These are phyloP conservation scores for Malania oleifera DNA, from an alignment of 164 flowering plant species.

Conservation along the genomic window DNA sequence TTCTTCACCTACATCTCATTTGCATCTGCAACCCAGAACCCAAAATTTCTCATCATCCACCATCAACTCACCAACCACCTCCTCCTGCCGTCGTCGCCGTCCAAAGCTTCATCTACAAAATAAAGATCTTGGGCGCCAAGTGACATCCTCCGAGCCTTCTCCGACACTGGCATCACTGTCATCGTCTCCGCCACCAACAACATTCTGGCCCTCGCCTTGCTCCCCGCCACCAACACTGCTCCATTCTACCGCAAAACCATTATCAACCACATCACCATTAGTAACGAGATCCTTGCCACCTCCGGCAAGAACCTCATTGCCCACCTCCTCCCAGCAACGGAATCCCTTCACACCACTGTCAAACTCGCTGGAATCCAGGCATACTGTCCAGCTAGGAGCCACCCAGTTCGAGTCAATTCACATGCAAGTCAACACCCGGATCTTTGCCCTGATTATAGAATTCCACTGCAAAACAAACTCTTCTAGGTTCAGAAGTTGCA, in stretches of 20 bases:
- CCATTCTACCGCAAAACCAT: constrained; percentile 32
- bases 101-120: constrained; percentile 31
- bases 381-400: constrained; percentile 35
- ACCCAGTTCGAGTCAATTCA: constrained; percentile 40
- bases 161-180: constrained; percentile 36
- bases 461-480: constrained; percentile 58
- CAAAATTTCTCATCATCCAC: too few relatives aligned
- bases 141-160: constrained; percentile 40
- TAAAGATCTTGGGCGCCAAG: constrained; percentile 49
- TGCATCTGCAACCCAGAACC: too few relatives aligned
- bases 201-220: constrained; percentile 30
- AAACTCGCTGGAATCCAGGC: constrained; percentile 23
- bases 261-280: constrained; percentile 32
- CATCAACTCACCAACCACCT: constrained; percentile 53
- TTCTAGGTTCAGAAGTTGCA: too few relatives aligned
- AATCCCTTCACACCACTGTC: constrained; percentile 27
- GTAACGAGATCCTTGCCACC: constrained; percentile 41
- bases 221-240: constrained; percentile 26
- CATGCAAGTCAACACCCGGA: constrained; percentile 21
- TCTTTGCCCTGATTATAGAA: constrained; percentile 52
- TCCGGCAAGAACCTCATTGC: constrained; percentile 33
- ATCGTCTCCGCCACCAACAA: constrained; percentile 37
- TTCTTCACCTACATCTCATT: too few relatives aligned
- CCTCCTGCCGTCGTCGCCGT: constrained; percentile 36
- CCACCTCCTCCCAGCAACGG: constrained; percentile 35